These are phyloP conservation scores for Straminergon stramineum DNA, from an alignment of 225 moss, liverwort and hornwort genomes.

Conservation along the genomic window DNA sequence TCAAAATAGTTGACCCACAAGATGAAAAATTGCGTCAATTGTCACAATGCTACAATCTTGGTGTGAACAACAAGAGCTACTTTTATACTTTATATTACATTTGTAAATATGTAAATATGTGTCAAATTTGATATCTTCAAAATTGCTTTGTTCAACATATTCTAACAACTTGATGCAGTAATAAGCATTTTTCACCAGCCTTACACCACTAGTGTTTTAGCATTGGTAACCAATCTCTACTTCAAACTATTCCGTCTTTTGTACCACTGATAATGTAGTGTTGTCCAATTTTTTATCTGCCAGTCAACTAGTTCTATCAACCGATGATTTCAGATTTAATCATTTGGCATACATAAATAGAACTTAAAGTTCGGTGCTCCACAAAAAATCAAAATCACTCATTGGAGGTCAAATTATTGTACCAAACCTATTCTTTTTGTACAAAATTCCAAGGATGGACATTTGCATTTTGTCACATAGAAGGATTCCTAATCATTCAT, in stretches of 20 bases:
- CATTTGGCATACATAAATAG: not conserved
- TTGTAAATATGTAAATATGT: not conserved
- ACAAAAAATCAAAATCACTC: not conserved
- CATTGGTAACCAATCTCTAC: not conserved
- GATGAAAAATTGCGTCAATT: not conserved
- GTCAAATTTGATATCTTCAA: not conserved
- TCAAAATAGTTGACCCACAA: not conserved
- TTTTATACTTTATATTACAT: not conserved
- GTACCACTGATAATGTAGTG: rapidly evolving
- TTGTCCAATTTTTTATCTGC: not conserved
- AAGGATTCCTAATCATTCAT: not conserved
- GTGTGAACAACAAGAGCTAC: not conserved
- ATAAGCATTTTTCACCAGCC: not conserved
- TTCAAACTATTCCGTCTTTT: not conserved
- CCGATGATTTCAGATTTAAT: not conserved
- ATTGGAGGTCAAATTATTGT: not conserved
- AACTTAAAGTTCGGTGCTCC: too few species aligned
- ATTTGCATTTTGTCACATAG: not conserved
- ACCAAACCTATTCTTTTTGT: rapidly evolving
- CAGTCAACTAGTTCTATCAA: too few species aligned
- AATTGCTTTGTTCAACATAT: not conserved
- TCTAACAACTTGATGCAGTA: not conserved
- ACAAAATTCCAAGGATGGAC: not conserved
- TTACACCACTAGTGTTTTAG: not conserved
- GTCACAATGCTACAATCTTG: not conserved